phyloP scores from a whole-genome alignment of 1,139 yeast genomes.

The Pichia terricola region DNA sequence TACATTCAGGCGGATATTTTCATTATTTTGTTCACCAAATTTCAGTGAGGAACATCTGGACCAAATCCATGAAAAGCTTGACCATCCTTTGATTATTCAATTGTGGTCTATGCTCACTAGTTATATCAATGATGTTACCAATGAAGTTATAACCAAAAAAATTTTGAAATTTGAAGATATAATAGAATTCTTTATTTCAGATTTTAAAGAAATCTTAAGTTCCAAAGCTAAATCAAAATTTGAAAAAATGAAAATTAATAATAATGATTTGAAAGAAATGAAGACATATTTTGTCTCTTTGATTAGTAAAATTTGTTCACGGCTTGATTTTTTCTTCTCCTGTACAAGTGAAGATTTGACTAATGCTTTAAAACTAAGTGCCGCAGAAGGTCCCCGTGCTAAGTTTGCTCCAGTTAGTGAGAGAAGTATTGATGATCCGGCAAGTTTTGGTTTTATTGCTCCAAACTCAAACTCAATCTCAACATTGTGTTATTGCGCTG shows the following conservation, averaged over 20 bases:
- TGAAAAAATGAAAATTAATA: slow-evolving; percentile 1
- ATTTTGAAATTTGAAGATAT: slow-evolving; percentile 28
- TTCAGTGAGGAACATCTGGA: slow-evolving; percentile 9
- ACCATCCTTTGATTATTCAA: slow-evolving; percentile 23
- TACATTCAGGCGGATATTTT: slow-evolving; percentile 16
- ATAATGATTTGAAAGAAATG: slow-evolving; percentile 19
- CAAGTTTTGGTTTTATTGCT: slow-evolving; percentile 47
- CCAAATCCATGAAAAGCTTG: slow-evolving; percentile 12
- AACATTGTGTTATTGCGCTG: slow-evolving; percentile 34
- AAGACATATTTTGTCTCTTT: slow-evolving; percentile 29
- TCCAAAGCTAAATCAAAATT: slow-evolving; percentile 6
- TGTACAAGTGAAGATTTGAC: slow-evolving; percentile 26
- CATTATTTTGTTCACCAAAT: slow-evolving; percentile 15
- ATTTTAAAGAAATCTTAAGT: slow-evolving; percentile 12
- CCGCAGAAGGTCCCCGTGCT: slow-evolving; percentile 11
- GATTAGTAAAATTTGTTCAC: slow-evolving; percentile 27
- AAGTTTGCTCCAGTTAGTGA: slow-evolving; percentile 9
- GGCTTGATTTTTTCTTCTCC: slow-evolving; percentile 29
- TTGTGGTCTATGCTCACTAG: slow-evolving; percentile 20
- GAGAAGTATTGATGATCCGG: slow-evolving; percentile 16
- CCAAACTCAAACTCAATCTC: slow-evolving; percentile 52
- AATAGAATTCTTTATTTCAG: slow-evolving; percentile 23
- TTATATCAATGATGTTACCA: slow-evolving; percentile 21
- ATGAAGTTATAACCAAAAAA: slow-evolving; percentile 20
- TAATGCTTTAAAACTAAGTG: slow-evolving; percentile 12